Conservation (phyloP, 2,329 filamentous ascomycete species). For the Fusarium illudens region DNA sequence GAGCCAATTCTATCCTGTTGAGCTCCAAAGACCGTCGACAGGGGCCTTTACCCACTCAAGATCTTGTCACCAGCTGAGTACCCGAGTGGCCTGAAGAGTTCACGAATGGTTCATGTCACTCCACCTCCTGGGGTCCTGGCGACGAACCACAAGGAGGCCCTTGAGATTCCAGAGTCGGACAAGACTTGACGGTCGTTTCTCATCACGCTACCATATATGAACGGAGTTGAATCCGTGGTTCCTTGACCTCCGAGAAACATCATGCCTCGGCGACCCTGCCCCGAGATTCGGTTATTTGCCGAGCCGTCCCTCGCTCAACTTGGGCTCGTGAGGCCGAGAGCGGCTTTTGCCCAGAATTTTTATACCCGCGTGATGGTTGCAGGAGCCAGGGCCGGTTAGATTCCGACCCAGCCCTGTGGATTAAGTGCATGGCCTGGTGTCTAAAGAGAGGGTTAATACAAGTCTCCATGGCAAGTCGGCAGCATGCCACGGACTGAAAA, state of each 20-base stretch:
- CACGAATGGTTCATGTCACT: neutral
- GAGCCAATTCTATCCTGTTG: neutral
- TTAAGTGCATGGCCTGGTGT: neutral
- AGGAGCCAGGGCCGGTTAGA: neutral
- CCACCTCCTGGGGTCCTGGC: neutral
- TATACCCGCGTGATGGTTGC: neutral
- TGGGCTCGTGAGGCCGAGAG: slow-evolving; percentile 1
- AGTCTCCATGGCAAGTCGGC: neutral
- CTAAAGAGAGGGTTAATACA: neutral
- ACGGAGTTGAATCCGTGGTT: neutral
- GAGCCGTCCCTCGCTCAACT: neutral
- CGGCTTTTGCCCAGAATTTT: slow-evolving; percentile 10
- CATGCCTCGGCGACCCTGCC: neutral
- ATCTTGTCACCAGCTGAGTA: neutral
- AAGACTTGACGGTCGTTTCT: neutral
- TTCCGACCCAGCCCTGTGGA: neutral
- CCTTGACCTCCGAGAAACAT: neutral
- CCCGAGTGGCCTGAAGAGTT: neutral
- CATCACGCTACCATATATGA: neutral
- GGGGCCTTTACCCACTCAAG: neutral
- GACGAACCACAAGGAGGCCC: neutral
- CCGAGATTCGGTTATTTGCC: slow-evolving; percentile 8
- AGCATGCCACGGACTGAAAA: neutral
- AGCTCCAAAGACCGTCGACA: neutral
- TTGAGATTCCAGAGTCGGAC: neutral